Evolutionary conservation across 108 stramenopile genomes (phyloP).

Genomic region (Nitzschia sp.): DNA sequence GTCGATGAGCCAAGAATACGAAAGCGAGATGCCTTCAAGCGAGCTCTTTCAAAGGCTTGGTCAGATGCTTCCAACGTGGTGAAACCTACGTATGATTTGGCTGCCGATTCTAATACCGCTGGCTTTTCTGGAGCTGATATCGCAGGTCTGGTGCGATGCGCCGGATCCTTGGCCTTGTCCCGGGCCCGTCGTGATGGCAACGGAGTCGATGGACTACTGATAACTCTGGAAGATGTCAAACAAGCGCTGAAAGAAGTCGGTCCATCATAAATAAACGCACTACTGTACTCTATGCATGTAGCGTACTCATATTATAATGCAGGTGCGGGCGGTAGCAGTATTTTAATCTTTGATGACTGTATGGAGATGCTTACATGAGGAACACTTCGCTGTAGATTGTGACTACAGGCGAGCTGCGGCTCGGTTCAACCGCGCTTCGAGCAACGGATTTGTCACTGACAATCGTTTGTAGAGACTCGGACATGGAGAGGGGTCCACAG

Average conservation of each 20-base stretch:
- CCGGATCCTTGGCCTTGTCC: constrained; percentile 79
- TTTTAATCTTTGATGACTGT: no score
- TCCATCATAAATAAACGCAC: no score
- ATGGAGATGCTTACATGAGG: neutral
- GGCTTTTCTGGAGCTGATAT: constrained; percentile 92
- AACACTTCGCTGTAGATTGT: constrained; percentile 5
- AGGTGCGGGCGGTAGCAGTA: no score
- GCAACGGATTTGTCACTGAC: neutral
- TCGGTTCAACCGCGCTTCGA: neutral
- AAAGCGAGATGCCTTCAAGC: constrained; percentile 34
- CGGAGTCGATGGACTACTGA: constrained; percentile 65
- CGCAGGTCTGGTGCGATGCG: constrained; percentile 86
- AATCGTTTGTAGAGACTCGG: neutral
- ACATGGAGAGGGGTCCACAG: neutral
- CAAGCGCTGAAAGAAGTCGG: constrained; percentile 63
- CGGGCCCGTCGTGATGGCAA: constrained; percentile 60
- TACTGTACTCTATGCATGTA: no score
- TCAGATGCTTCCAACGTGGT: constrained; percentile 15
- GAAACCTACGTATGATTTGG: constrained; percentile 48
- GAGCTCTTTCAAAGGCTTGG: constrained; percentile 17
- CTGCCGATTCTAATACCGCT: constrained; percentile 57
- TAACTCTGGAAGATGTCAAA: constrained; percentile 81
- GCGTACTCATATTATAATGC: no score
- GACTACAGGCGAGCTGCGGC: neutral
- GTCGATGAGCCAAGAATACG: constrained; percentile 6